phyloP scores from a whole-genome alignment of 805 yeast species.

The Candida yuanshanica region DNA sequence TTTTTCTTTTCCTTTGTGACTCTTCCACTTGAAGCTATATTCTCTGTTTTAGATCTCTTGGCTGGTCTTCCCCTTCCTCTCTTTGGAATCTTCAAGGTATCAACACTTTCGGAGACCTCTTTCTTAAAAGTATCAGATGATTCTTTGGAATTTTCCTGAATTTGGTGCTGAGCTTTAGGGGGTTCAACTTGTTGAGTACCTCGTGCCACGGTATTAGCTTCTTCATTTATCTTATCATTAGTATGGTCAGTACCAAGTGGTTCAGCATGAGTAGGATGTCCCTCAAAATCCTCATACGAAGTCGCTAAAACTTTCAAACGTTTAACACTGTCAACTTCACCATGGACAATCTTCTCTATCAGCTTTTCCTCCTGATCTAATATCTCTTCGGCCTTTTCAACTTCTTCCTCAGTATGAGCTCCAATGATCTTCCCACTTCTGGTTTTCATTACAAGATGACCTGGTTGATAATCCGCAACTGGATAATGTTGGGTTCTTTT shows the following conservation, averaged over 20 bases:
- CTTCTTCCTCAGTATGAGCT: conserved; percentile 22
- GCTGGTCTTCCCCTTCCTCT: not conserved
- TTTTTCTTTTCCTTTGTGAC: conserved; percentile 2
- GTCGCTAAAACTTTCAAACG: conserved; percentile 11
- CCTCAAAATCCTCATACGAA: conserved; percentile 12
- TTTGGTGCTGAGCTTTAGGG: not conserved
- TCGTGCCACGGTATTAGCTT: too few species aligned
- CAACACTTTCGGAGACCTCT: not conserved
- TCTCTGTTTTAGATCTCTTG: conserved; percentile 3
- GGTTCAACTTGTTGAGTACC: conserved; percentile 1
- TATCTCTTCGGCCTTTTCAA: conserved; percentile 17
- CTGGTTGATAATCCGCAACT: not conserved
- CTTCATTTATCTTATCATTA: conserved; percentile 3
- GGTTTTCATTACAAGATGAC: conserved; percentile 24
- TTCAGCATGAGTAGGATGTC: conserved; percentile 1
- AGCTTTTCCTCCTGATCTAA: conserved; percentile 17
- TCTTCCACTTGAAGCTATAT: not conserved
- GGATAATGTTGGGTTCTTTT: not conserved
- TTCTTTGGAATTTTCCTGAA: not conserved
- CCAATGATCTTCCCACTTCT: conserved; percentile 27
- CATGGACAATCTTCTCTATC: conserved; percentile 19
- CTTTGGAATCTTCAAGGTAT: not conserved
- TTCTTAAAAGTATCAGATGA: not conserved
- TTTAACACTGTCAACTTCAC: conserved; percentile 5
- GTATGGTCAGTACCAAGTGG: not conserved